Evolutionary conservation across 2,329 filamentous ascomycete genomes (phyloP), one percentile per base, ranked within the genome.

Genomic region (Blastomyces gilchristii): DNA sequence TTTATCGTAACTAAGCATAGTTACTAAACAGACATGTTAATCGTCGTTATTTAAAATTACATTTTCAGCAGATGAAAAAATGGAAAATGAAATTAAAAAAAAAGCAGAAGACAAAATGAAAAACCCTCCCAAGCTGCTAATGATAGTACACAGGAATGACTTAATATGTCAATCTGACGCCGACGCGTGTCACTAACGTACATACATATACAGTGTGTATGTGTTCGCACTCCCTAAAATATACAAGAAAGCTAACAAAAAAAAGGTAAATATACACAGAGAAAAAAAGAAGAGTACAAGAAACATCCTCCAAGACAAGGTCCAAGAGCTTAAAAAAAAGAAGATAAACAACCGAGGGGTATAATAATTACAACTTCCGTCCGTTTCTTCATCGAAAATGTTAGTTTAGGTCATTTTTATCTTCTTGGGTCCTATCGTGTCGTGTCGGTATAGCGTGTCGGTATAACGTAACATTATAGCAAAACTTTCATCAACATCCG

Each of bases 401-500:
- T 25, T 22, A 50, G 12, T 25, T 28, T 34, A 18, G 1, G 18
- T 18, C 28, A 3, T 31, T 18, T n/a, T 54, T 14, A 2, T 54
- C 9, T 31, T 18, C 14, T 54, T 3, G n/a, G n/a, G 16, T 43
- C 41, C 16, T 9, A 11, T 37, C 34, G 31, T 57, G n/a, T 57
- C 9, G n/a, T 57, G 37, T 43, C 54, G 2, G 7, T 18, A 57
- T 28, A 18, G 18, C 31, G n/a, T 57, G 37, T 43, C 54, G 2
- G 7, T 18, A 57, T 28, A 18, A 8, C 31, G 28, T 53, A 25
- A 11, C 16, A 16, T 16, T 37, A 37, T 8, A 37, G 11, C 8
- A 37, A 39, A 14, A 37, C 16, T 18, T 43, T 37, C 16, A 5
- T 54, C 31, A 28, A 71, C 85, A 88, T 37, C 74, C 80, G 70